Conservation (phyloP, 257 asterid species). For the Mentha longifolia region DNA sequence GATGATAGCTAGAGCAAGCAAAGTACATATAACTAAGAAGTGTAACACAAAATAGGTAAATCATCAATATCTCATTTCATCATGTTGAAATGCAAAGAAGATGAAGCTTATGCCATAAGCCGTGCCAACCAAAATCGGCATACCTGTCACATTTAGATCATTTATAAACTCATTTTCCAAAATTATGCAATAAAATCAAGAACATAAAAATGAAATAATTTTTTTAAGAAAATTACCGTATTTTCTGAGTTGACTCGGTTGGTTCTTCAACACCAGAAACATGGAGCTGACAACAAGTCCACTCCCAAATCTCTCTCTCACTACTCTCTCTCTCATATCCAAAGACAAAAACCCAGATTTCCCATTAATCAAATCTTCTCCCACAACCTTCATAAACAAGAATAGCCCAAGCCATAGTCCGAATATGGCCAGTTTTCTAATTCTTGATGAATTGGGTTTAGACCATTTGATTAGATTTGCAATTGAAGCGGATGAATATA, state of each 20-base stretch:
- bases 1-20: too few species aligned
- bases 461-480: constrained; percentile 40
- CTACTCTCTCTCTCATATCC: constrained; percentile 64
- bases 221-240: constrained; percentile 32
- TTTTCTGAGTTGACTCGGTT: constrained; percentile 31
- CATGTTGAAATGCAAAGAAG: constrained; percentile 22
- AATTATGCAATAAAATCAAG: background rate
- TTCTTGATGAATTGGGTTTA: constrained; percentile 32
- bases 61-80: constrained; percentile 11
- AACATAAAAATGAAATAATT: too few species aligned
- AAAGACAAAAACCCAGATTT: constrained; percentile 49
- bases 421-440: constrained; percentile 35
- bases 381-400: constrained; percentile 55
- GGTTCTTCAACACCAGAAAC: constrained; percentile 42
- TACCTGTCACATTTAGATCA: background rate
- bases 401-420: constrained; percentile 49
- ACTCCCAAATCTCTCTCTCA: constrained; percentile 75
- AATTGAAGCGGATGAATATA: constrained; percentile 38
- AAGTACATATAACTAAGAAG: too few species aligned
- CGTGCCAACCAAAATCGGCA: constrained; percentile 18
- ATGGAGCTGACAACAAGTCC: constrained; percentile 63
- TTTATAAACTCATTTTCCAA: background rate
- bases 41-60: too few species aligned
- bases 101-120: constrained; percentile 14
- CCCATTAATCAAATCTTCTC: constrained; percentile 43